These are phyloP conservation scores for Oryza glaberrima DNA, from an alignment of 176 grass and related monocot genomes.

Conservation along the genomic window DNA sequence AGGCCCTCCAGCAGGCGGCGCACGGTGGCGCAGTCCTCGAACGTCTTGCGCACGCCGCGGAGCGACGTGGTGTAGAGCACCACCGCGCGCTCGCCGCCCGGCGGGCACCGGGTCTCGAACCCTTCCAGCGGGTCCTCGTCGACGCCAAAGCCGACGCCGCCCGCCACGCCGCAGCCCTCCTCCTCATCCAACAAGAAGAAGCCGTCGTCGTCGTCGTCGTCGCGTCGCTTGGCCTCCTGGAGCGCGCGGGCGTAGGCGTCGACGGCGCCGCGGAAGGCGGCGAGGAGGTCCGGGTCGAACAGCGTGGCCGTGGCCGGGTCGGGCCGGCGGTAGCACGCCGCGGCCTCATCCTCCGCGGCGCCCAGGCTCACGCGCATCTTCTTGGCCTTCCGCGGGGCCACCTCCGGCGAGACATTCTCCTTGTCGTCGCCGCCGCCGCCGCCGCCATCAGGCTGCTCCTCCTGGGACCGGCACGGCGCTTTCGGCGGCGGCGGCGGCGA, in stretches of 20 bases:
- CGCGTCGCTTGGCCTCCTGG: constrained; percentile 38
- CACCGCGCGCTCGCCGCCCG: constrained; percentile 58
- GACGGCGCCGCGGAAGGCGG: constrained; percentile 74
- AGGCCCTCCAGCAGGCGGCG: constrained; percentile 65
- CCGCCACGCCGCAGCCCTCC: not conserved
- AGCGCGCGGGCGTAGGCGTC: constrained; percentile 50
- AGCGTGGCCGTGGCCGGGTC: constrained; percentile 68
- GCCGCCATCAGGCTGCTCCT: not conserved
- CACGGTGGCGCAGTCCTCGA: constrained; percentile 79
- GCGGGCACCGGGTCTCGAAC: constrained; percentile 59
- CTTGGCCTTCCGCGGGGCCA: constrained; percentile 44
- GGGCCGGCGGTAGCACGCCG: constrained; percentile 52
- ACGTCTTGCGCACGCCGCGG: constrained; percentile 71
- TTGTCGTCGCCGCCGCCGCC: constrained; percentile 36
- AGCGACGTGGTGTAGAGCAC: constrained; percentile 82
- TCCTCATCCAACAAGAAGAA: not conserved
- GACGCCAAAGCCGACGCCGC: not conserved
- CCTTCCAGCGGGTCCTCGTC: constrained; percentile 46
- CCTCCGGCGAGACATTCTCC: constrained; percentile 62
- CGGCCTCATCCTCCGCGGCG: not conserved
- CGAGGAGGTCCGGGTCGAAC: constrained; percentile 89
- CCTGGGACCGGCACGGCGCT: no score
- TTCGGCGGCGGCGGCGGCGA: not conserved
- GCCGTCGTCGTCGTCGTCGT: not conserved
- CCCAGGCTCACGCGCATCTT: constrained; percentile 37